These are phyloP conservation scores for Monilinia laxa DNA, from an alignment of 2,329 filamentous ascomycete species.

Conservation along the genomic window DNA sequence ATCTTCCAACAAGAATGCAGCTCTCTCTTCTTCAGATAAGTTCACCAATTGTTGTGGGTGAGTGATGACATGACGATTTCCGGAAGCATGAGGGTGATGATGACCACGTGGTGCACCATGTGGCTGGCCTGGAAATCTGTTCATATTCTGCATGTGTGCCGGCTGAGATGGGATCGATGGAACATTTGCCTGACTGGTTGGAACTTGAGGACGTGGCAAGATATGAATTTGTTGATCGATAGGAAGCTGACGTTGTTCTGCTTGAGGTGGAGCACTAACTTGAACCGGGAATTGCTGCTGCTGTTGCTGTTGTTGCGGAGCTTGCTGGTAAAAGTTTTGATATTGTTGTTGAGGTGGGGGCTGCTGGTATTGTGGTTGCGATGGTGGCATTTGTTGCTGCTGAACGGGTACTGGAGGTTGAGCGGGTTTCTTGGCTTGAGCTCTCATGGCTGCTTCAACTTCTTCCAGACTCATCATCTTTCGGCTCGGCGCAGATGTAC, in stretches of 20 bases:
- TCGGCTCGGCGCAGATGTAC: constrained; percentile 46
- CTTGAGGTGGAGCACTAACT: constrained; percentile 33
- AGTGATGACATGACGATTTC: constrained; percentile 54
- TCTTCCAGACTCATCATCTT: constrained; percentile 97
- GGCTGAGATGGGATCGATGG: constrained; percentile 55
- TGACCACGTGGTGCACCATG: constrained; percentile 42
- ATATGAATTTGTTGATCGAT: constrained; percentile 35
- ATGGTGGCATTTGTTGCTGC: constrained; percentile 28
- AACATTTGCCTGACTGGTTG: constrained; percentile 39
- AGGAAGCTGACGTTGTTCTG: constrained; percentile 30
- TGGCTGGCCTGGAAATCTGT: constrained; percentile 56
- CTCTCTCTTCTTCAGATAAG: constrained; percentile 80
- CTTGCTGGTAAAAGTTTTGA: constrained; percentile 29
- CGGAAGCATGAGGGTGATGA: constrained; percentile 42
- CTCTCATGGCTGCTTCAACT: constrained; percentile 89
- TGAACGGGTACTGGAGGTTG: constrained; percentile 37
- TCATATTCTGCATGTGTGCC: constrained; percentile 76
- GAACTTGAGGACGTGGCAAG: constrained; percentile 35
- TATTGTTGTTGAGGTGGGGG: constrained; percentile 35
- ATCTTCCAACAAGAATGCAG: constrained; percentile 82
- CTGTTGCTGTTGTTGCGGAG: constrained; percentile 35
- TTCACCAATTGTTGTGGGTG: constrained; percentile 73
- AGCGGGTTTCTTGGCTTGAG: constrained; percentile 58
- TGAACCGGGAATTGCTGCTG: constrained; percentile 32
- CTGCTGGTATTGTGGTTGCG: constrained; percentile 28